These are phyloP conservation scores for Arthrobotrys iridis DNA, from an alignment of 2,329 filamentous ascomycete genomes.

Conservation along the genomic window DNA sequence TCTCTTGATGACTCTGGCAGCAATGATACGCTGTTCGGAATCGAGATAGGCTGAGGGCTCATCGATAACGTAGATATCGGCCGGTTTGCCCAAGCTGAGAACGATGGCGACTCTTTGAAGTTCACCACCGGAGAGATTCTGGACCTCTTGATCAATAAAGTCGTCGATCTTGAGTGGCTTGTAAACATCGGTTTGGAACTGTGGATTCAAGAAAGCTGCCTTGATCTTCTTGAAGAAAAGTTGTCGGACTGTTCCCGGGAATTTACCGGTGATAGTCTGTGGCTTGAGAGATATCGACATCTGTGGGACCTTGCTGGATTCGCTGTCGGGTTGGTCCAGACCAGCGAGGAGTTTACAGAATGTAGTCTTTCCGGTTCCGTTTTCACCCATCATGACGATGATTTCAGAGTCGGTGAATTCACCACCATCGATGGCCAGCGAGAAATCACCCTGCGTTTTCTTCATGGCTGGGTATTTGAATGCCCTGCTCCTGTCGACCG, in stretches of 20 bases:
- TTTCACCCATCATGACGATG: constrained; percentile 99
- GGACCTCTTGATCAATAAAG: constrained; percentile 99
- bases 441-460: constrained; percentile 91
- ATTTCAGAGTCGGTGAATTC: constrained; percentile 98
- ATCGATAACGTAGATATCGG: constrained; percentile 98
- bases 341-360: constrained; percentile 97
- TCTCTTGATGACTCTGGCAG: constrained; percentile 96
- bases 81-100: constrained; percentile 90
- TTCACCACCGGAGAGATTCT: constrained; percentile 99
- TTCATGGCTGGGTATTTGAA: constrained; percentile 91
- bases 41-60: constrained; percentile 97
- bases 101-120: constrained; percentile 99
- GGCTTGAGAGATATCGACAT: constrained; percentile 99
- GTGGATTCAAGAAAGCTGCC: constrained; percentile 91
- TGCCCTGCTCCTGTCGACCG: constrained; percentile 82
- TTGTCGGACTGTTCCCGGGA: constrained; percentile 93
- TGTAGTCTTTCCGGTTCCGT: constrained; percentile 98
- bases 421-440: constrained; percentile 81
- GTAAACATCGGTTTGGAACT: constrained; percentile 99
- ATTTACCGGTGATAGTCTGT: constrained; percentile 98
- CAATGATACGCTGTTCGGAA: constrained; percentile 98
- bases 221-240: constrained; percentile 99
- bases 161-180: constrained; percentile 99
- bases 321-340: constrained; percentile 84
- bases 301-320: constrained; percentile 77